Percentiles rank a stretch among this genome's conserved stretches.
phyloP scores from a whole-genome alignment of 2,329 filamentous ascomycete species.

The Tolypocladium ovalisporum region DNA sequence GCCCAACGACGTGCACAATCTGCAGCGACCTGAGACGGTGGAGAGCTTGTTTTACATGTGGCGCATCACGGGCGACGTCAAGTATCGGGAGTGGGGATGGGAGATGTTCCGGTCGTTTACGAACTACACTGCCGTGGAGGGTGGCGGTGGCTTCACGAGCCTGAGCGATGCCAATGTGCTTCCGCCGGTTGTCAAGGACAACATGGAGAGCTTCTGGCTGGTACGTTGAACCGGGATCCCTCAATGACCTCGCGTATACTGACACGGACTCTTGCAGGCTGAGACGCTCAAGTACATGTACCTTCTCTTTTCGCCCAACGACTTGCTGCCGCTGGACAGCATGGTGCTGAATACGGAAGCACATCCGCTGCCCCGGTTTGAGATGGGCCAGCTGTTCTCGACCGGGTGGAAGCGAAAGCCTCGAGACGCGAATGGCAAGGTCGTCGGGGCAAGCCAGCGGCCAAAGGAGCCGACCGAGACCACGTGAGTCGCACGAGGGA shows the following conservation, averaged over 20 bases:
- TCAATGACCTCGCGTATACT: background rate
- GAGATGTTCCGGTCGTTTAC: conserved; percentile 93
- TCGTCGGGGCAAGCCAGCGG: conserved; percentile 11
- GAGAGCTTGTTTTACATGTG: conserved; percentile 98
- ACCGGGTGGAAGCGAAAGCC: conserved; percentile 73
- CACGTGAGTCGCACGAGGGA: background rate
- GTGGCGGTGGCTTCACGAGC: conserved; percentile 73
- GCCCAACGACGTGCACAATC: conserved; percentile 75
- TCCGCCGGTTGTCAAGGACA: conserved; percentile 64
- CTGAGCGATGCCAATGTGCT: conserved; percentile 63
- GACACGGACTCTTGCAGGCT: conserved; percentile 39
- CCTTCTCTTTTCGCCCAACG: conserved; percentile 76
- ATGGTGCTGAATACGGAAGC: conserved; percentile 95
- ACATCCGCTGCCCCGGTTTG: conserved; percentile 79
- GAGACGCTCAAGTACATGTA: conserved; percentile 98
- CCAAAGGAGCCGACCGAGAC: background rate
- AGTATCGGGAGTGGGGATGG: conserved; percentile 96
- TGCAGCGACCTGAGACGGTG: conserved; percentile 93
- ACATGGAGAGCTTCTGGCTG: conserved; percentile 99
- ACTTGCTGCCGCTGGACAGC: conserved; percentile 73
- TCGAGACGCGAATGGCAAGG: conserved; percentile 34
- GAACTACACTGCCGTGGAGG: conserved; percentile 69
- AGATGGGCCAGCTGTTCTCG: conserved; percentile 63
- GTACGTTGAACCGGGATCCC: conserved; percentile 35
- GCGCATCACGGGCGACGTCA: conserved; percentile 83